Evolutionary conservation across 2,329 filamentous ascomycete species (phyloP).

Genomic region (Rasamsonia emersonii): DNA sequence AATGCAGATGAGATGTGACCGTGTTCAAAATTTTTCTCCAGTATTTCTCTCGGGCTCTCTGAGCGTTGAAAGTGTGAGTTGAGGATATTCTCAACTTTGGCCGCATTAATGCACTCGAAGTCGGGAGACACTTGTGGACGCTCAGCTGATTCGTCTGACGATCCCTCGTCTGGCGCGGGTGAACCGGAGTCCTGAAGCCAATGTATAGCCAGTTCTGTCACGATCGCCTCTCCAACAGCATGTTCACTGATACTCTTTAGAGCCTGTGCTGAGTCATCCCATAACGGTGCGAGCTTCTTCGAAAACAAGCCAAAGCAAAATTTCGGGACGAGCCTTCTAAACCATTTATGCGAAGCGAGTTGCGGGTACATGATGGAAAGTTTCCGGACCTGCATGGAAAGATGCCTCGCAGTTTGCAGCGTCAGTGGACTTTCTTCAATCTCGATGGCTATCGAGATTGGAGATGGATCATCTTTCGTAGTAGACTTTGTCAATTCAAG

Average conservation of each 20-base stretch:
- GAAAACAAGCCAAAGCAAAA: slow-evolving; percentile 88
- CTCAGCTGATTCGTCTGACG: slow-evolving; percentile 16
- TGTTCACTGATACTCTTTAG: slow-evolving; percentile 66
- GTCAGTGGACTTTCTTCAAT: slow-evolving; percentile 73
- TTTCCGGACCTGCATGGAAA: slow-evolving; percentile 80
- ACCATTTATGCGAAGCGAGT: slow-evolving; percentile 52
- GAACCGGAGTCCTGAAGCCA: slow-evolving; percentile 54
- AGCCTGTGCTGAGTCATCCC: slow-evolving; percentile 72
- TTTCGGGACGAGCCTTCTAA: slow-evolving; percentile 63
- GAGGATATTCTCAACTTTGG: slow-evolving; percentile 48
- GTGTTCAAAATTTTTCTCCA: slow-evolving; percentile 56
- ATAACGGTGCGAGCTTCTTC: slow-evolving; percentile 72
- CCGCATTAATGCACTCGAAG: slow-evolving; percentile 77
- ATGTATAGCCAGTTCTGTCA: slow-evolving; percentile 64
- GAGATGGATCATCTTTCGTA: slow-evolving; percentile 38
- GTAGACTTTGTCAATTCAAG: slow-evolving; percentile 48
- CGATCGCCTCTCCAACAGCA: slow-evolving; percentile 61
- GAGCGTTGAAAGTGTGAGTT: slow-evolving; percentile 46
- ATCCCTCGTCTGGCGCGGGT: slow-evolving; percentile 14
- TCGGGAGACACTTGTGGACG: slow-evolving; percentile 32
- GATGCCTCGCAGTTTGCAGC: slow-evolving; percentile 63
- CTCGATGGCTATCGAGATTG: slow-evolving; percentile 56
- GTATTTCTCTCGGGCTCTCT: slow-evolving; percentile 46
- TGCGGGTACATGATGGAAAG: slow-evolving; percentile 58
- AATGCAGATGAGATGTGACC: slow-evolving; percentile 41